Percentiles rank a stretch among this genome's conserved stretches.
Conservation (phyloP, 768 basidiomycete species). For the Mycena alexandri region DNA sequence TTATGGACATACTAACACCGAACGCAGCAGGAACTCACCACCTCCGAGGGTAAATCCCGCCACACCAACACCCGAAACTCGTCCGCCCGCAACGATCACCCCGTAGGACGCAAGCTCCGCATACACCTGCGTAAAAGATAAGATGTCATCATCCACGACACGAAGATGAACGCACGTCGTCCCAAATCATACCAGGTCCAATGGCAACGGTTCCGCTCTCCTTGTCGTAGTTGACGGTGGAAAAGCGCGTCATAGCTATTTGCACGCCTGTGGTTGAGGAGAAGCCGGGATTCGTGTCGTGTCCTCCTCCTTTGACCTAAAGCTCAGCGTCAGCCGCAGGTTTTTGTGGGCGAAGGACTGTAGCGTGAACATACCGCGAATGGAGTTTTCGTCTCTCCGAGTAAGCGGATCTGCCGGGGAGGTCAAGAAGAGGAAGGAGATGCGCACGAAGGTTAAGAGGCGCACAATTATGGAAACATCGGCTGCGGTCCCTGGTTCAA, state of each 20-base stretch:
- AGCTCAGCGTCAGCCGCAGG: neutral
- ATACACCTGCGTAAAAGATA: conserved; percentile 47
- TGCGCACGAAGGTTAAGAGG: neutral
- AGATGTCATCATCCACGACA: too few relatives aligned
- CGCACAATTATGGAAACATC: conserved; percentile 66
- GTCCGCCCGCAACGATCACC: conserved; percentile 70
- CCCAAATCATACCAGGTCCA: conserved; percentile 69
- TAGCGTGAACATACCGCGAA: conserved; percentile 68
- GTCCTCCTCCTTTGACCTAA: conserved; percentile 76
- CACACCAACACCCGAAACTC: conserved; percentile 70
- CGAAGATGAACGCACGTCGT: conserved; percentile 56
- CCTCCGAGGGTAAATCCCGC: conserved; percentile 72
- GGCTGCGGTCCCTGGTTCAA: conserved; percentile 66
- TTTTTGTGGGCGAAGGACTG: neutral
- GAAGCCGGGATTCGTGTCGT: conserved; percentile 66
- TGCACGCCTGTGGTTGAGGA: conserved; percentile 73
- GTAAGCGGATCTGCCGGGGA: conserved; percentile 57
- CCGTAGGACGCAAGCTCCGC: conserved; percentile 60
- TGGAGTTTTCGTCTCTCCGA: conserved; percentile 58
- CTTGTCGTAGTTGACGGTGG: conserved; percentile 56
- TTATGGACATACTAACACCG: too few relatives aligned
- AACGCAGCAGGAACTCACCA: conserved; percentile 46
- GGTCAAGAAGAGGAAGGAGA: neutral
- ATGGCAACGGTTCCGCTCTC: conserved; percentile 54
- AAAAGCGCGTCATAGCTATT: conserved; percentile 66